Base-by-base conservation (phyloP, 2,329 filamentous ascomycete species). In the Penicillium crustosum region DNA sequence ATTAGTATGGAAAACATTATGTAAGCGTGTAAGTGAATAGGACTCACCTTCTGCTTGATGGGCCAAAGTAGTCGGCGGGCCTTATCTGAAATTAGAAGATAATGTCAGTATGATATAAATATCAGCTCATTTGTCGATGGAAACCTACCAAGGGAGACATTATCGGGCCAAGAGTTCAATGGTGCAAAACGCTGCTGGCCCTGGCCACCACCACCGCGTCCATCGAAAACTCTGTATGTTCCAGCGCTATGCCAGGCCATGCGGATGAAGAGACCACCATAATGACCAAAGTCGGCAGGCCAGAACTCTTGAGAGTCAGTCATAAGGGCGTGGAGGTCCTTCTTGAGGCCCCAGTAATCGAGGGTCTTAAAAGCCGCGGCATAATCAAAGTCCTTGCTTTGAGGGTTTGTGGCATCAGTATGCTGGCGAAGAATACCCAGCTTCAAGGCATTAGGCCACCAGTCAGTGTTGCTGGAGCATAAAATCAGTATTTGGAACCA, bases 211-310 rank as follows among this genome's bases (percentile, higher is more conserved):
- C 89, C 89, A 55, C 89, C 89, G 60, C 89, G 88, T 38, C 89
- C 89, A 66, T 92, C 89, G 52, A 81, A 81, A 70, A 89, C 85
- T 68, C 89, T 88, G 78, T 92, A 91, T 50, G 89, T 93, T 60
- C 89, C 89, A 27, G 89, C 85, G 64, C 86, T 86, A 81, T 92
- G 89, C 89, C 89, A 93, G 59, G 88, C 86, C 87, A 92, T 87
- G 57, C 89, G 88, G 70, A 93, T 82, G 74, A 93, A 91, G 29
- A 92, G 82, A 74, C 89, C 89, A 64, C 89, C 89, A 67, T 92
- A 93, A 81, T 91, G 88, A 55, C 89, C 89, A 69, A 89, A 90
- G 72, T 93, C 89, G 33, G 89, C 89, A 0, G 89, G 89, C 89
- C 89, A 93, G 85, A 84, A 91, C 41, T 89, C 86, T 77, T 92